Percentiles rank a stretch among this genome's conserved stretches.
Evolutionary conservation across 2,329 filamentous ascomycete genomes (phyloP).

Genomic region (Fusarium abutilonis): DNA sequence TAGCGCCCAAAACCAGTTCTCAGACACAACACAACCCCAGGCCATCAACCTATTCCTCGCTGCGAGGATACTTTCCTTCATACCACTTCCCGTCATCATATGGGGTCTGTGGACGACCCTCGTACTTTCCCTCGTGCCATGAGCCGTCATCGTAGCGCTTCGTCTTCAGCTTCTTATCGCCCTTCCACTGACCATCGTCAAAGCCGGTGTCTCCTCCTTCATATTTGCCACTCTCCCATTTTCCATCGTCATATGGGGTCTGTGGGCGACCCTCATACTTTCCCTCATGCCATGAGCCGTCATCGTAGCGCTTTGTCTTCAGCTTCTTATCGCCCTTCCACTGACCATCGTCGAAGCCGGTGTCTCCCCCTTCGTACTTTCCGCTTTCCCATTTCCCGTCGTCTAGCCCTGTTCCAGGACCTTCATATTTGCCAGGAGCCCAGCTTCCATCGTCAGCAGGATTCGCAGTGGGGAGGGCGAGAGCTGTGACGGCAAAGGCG

Average conservation of each 20-base stretch:
- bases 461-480: slow-evolving; percentile 36
- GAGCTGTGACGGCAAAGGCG: slow-evolving; percentile 38
- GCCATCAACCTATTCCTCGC: slow-evolving; percentile 1
- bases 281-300: not conserved
- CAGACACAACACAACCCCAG: not conserved
- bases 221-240: not conserved
- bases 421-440: slow-evolving; percentile 28
- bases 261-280: slow-evolving; percentile 5
- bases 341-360: slow-evolving; percentile 8
- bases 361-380: not conserved
- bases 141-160: slow-evolving; percentile 5
- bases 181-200: slow-evolving; percentile 13
- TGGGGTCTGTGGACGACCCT: too few species aligned
- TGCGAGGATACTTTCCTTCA: slow-evolving; percentile 30
- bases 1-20: not conserved
- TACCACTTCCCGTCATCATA: slow-evolving; percentile 16
- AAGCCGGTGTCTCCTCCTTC: not conserved
- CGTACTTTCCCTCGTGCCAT: slow-evolving; percentile 9
- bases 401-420: not conserved
- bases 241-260: slow-evolving; percentile 8
- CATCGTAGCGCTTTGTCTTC: slow-evolving; percentile 7
- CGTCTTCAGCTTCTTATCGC: not conserved
- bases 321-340: not conserved
- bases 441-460: slow-evolving; percentile 18
- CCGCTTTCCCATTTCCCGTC: slow-evolving; percentile 6